Evolutionary conservation across 192 early-diverging fungal species (phyloP), one percentile per base, ranked within the genome.

Genomic region (Mortierella antarctica): DNA sequence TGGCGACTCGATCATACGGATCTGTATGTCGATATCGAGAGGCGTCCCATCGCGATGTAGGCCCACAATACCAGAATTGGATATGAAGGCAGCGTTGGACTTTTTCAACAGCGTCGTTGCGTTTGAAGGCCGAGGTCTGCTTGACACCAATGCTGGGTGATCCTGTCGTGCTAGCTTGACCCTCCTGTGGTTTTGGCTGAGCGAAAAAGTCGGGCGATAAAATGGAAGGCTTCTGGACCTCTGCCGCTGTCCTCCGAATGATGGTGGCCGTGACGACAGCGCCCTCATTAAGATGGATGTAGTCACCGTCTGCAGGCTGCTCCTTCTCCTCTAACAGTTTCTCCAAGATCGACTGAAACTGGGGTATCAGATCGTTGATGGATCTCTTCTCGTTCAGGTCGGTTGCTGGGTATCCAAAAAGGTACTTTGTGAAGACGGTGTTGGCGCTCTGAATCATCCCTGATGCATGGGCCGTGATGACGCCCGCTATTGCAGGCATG

Each of bases 401-500:
- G 20, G 82, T 71, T 4, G 85, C 62, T 8, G 73, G 58, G 64
- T 83, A 84, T 52, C 91, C 91, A 81, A 92, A 92, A 11, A 92
- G 67, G 56, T 90, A 91, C 70, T 90, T 91, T 11, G 86, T 86
- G 55, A 89, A 88, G 5, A 87, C 88, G 4, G 86, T 68, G 72
- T 87, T 92, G 62, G 82, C 86, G 17, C 84, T 83, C 48, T 90
- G 87, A 31, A 92, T 87, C 17, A 81, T 40, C 0, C 91, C 90
- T 45, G 73, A 69, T n/a, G 71, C 59, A 52, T 86, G 82, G 6
- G 84, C 65, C 5, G 89, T 90, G 62, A 92, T 82, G 7, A 92
- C 83, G 1, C 91, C 90, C 11, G 90, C 85, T 51, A 92, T 92
- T 9, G 87, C 86, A 1, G 90, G 87, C 58, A 92, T 87, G 2